Conservation (phyloP, 805 yeast species). For the Zygoascus biomembranicola region DNA sequence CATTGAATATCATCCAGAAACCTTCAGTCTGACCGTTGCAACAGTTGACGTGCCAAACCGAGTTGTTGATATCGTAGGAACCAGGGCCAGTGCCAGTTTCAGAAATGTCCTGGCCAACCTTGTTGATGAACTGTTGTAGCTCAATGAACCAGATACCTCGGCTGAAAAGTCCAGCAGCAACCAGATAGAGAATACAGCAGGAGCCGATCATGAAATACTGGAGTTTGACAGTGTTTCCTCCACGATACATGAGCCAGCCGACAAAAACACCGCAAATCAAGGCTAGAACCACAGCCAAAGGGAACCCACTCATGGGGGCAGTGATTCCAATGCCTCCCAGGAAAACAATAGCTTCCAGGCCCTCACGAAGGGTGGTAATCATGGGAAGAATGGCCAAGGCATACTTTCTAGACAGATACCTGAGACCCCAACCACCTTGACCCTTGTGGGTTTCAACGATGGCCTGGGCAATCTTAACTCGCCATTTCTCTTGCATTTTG, state of each 20-base stretch:
- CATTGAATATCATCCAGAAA: conserved; percentile 84
- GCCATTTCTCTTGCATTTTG: conserved; percentile 77
- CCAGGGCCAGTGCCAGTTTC: conserved; percentile 94
- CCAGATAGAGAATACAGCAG: conserved; percentile 72
- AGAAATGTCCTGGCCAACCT: conserved; percentile 78
- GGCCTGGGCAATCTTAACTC: conserved; percentile 44
- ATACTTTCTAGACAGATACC: conserved; percentile 37
- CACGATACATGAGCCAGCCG: conserved; percentile 61
- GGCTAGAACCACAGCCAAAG: conserved; percentile 56
- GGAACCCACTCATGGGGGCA: conserved; percentile 57
- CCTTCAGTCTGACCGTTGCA: conserved; percentile 92
- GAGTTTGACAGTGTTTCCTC: conserved; percentile 72
- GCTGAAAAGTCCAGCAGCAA: conserved; percentile 80
- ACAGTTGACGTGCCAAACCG: conserved; percentile 93
- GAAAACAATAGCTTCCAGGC: conserved; percentile 85
- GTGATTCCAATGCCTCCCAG: conserved; percentile 81
- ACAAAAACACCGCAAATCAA: conserved; percentile 49
- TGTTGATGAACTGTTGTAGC: conserved; percentile 61
- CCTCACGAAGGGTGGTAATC: conserved; percentile 80
- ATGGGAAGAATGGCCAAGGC: conserved; percentile 73
- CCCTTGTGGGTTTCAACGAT: conserved; percentile 24
- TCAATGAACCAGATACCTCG: conserved; percentile 90
- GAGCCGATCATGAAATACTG: conserved; percentile 66
- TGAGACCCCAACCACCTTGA: conserved; percentile 14
- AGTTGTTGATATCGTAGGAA: conserved; percentile 66